Evolutionary conservation across 2,329 filamentous ascomycete species (phyloP).

Genomic region (Clonostachys rosea): DNA sequence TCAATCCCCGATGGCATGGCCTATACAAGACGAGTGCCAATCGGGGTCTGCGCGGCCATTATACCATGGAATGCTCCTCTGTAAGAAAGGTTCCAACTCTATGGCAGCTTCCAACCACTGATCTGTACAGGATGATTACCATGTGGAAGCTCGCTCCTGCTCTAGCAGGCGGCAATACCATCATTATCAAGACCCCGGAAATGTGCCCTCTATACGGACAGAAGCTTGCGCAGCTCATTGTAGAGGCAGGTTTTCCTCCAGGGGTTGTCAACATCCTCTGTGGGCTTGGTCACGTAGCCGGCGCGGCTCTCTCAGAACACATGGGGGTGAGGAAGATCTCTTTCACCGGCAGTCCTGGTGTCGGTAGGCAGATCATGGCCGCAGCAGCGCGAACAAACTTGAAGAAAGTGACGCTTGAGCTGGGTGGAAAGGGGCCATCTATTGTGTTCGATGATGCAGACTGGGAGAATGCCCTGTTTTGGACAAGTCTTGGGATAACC

Average conservation of each 20-base stretch:
- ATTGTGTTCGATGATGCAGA: slow-evolving; percentile 65
- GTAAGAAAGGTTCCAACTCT: background rate
- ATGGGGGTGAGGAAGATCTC: slow-evolving; percentile 66
- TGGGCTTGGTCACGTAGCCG: slow-evolving; percentile 53
- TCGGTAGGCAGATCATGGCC: slow-evolving; percentile 70
- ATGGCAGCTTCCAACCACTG: too few species aligned
- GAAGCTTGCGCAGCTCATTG: slow-evolving; percentile 57
- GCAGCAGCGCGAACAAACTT: slow-evolving; percentile 53
- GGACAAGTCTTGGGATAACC: slow-evolving; percentile 60
- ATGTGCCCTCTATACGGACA: slow-evolving; percentile 55
- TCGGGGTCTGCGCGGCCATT: slow-evolving; percentile 60
- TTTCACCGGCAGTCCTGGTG: slow-evolving; percentile 70
- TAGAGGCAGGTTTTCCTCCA: slow-evolving; percentile 60
- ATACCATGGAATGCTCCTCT: slow-evolving; percentile 72
- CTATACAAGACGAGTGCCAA: slow-evolving; percentile 74
- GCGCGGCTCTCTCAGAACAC: slow-evolving; percentile 62
- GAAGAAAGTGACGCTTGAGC: slow-evolving; percentile 64
- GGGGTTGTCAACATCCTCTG: slow-evolving; percentile 34
- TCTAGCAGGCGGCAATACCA: slow-evolving; percentile 52
- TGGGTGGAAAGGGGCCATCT: slow-evolving; percentile 64
- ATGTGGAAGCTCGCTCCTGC: slow-evolving; percentile 58
- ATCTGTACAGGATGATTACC: background rate
- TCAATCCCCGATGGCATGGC: slow-evolving; percentile 77
- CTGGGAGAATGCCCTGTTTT: slow-evolving; percentile 60
- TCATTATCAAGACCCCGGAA: slow-evolving; percentile 58